Evolutionary conservation across 1,284 basidiomycete species (phyloP), one percentile per base, ranked within the genome.

Genomic region (Tylopilus sp.): DNA sequence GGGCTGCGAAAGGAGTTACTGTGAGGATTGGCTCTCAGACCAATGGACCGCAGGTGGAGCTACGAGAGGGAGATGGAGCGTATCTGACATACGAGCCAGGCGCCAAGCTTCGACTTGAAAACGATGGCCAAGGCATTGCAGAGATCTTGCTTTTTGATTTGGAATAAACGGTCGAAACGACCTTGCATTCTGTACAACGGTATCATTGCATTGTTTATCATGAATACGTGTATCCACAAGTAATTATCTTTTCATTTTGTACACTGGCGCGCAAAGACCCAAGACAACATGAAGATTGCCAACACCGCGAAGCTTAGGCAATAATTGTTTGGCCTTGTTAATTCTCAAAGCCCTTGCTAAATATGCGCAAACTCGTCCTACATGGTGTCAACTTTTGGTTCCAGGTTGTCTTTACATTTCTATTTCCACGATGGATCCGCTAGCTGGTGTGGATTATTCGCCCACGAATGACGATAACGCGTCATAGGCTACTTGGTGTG

Each of bases 401-500:
- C 9, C 31, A 32, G 9, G 10, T 10, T n/a, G 10, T 24, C 14
- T 22, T 43, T 6, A 11, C 26, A n/a, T 50, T 45, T 26, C 29
- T n/a, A 26, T 25, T 31, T 41, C 43, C 14, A 42, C 22, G 20
- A 70, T 68, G 63, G 65, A 73, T 36, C 62, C 70, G 15, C 57
- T 54, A 31, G 72, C 73, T 59, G 77, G 71, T 49, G 72, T 78
- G 69, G 85, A 88, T 56, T 85, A 86, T 55, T 88, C 86, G 7
- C 84, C 87, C 0, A 86, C 84, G 7, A 87, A 89, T 61, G 88
- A 90, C 58, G 88, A 90, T 61, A 82, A 81, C 39, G 84, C 84
- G 1, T 91, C 88, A 5, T 88, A 90, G 61, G 87, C 88, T 0
- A 91, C 88, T n/a, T n/a, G n/a, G n/a, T n/a, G n/a, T n/a, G n/a